Base-by-base conservation (phyloP, 805 yeast genomes). In the Suhomyces prunicola region DNA sequence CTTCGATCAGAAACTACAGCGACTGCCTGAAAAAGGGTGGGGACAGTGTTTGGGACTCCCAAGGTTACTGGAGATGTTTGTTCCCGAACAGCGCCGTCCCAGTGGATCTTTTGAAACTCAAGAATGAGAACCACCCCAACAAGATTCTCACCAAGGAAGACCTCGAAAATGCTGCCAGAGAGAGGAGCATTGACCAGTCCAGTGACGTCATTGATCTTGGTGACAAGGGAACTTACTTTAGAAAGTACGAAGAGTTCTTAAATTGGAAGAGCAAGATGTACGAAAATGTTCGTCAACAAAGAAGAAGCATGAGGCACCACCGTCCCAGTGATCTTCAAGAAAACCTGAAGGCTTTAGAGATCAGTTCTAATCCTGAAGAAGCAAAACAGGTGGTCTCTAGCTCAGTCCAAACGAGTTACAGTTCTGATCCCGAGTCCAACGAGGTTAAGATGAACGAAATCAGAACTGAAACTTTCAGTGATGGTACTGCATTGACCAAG, bases 31-130 rank as follows among this genome's bases (percentile, higher is more conserved):
- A 80, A 19, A 70, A 78, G 35, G 72, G 83, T 7, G 98, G 99
- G 3, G 70, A 79, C 6, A 81, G 90, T 0, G 85, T 84, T 10
- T 93, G 97, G 97, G 96, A 90, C 64, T 71, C 81, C 36, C 76
- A 79, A 22, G 98, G 97, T 0, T 81, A 85, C 67, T 93, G 97
- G 97, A 81, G 92, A 64, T 93, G 98, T 70, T 72, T 93, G 46
- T 87, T 92, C 68, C 96, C 97, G 10, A 77, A 77, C 57, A 54
- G 69, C 33, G 62, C 70, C 68, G 47, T 74, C 55, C 57, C 77
- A 60, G 48, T 73, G 62, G 52, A 65, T 54, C 44, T 72, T 50
- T 57, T 73, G 67, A 55, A 57, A 60, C 49, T 58, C 58, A 61
- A 67, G 63, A 53, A 63, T 36, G 56, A 60, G 41, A 52, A 63